Percentiles rank a stretch among this genome's conserved stretches.
These are phyloP conservation scores for Solioccasus polychromus DNA, from an alignment of 768 basidiomycete species.

Conservation along the genomic window DNA sequence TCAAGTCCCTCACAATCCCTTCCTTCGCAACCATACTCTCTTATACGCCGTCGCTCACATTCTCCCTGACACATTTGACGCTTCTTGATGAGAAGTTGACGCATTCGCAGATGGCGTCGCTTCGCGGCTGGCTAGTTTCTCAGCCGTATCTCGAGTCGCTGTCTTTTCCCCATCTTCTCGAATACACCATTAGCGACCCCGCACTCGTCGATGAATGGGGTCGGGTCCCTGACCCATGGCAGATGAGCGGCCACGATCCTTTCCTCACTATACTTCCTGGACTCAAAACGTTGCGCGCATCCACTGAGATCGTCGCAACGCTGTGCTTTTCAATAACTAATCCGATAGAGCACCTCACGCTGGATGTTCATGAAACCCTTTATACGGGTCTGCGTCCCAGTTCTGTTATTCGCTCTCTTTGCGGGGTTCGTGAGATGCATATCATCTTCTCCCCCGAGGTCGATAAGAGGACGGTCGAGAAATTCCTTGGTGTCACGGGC, in stretches of 20 bases:
- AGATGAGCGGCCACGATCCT: background rate
- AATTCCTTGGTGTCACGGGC: constrained; percentile 28
- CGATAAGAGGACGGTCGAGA: constrained; percentile 33
- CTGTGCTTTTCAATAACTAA: constrained; percentile 17
- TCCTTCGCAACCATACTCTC: constrained; percentile 25
- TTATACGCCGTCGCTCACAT: constrained; percentile 14
- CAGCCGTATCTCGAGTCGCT: constrained; percentile 27
- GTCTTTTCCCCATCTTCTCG: constrained; percentile 26
- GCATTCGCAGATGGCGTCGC: constrained; percentile 16
- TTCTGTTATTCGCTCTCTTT: constrained; percentile 23
- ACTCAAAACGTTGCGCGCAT: constrained; percentile 27
- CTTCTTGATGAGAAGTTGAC: constrained; percentile 27
- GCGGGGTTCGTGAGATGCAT: constrained; percentile 29
- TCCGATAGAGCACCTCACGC: constrained; percentile 20
- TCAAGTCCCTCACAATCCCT: constrained; percentile 24
- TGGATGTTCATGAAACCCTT: constrained; percentile 27
- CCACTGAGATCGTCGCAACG: constrained; percentile 21
- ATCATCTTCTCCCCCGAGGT: constrained; percentile 30
- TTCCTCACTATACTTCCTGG: constrained; percentile 17
- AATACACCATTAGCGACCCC: constrained; percentile 3
- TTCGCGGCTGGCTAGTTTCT: constrained; percentile 24
- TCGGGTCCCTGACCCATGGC: background rate
- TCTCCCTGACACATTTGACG: constrained; percentile 25
- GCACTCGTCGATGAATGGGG: constrained; percentile 13
- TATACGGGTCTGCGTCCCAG: constrained; percentile 30